Evolutionary conservation across 768 basidiomycete genomes (phyloP).

Genomic region (Austroboletus eburneus): DNA sequence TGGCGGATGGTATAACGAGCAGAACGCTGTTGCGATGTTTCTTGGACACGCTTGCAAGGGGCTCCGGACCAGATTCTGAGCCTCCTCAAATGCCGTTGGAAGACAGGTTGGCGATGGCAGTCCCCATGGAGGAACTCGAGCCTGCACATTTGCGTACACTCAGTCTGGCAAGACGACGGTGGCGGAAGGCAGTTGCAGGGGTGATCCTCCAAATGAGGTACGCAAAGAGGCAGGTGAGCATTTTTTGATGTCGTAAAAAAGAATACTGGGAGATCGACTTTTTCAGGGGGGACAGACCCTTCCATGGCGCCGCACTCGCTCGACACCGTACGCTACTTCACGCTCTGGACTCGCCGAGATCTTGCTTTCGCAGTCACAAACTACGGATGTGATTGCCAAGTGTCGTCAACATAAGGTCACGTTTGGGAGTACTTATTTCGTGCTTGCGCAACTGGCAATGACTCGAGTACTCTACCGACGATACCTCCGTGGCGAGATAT

Average conservation of each 20-base stretch:
- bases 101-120: slow-evolving; percentile 39
- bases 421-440: no score
- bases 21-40: slow-evolving; percentile 41
- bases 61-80: neutral
- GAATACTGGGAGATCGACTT: no score
- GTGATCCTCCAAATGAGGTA: slow-evolving; percentile 34
- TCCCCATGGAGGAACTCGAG: slow-evolving; percentile 36
- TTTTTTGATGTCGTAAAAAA: no score
- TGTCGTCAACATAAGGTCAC: neutral
- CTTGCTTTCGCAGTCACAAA: slow-evolving; percentile 30
- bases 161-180: slow-evolving; percentile 36
- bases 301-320: slow-evolving; percentile 37
- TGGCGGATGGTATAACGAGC: slow-evolving; percentile 48
- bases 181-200: slow-evolving; percentile 42
- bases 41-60: slow-evolving; percentile 36
- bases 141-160: slow-evolving; percentile 29
- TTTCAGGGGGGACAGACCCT: slow-evolving; percentile 55
- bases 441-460: neutral
- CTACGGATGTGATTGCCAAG: slow-evolving; percentile 25
- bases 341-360: slow-evolving; percentile 23
- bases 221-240: slow-evolving; percentile 34
- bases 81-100: slow-evolving; percentile 26
- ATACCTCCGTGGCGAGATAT: neutral
- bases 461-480: neutral
- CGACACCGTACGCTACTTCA: slow-evolving; percentile 36